Base-by-base conservation (phyloP, 257 asterid genomes). In the Rauvolfia tetraphylla region DNA sequence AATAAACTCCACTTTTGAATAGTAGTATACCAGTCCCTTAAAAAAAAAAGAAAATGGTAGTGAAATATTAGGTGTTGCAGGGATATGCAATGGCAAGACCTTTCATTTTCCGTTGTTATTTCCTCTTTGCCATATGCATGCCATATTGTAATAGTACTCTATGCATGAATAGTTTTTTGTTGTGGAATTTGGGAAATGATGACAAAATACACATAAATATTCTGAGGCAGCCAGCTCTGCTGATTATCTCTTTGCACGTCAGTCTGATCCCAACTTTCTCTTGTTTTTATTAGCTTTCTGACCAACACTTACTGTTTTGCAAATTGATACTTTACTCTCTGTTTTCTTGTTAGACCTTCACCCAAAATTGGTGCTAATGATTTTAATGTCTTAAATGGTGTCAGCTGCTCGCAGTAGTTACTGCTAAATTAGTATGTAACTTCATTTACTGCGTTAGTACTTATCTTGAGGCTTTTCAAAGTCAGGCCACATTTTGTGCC, bases 201-300 rank as follows among this genome's bases (percentile, higher is more conserved):
- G 81, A 75, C 72, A 36, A n/a, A 34, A 78, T 77, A 83, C 38
- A 33, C 70, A 51, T 75, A 48, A 42, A 54, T 78, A 41, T 54
- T 76, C 76, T 71, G 80, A 42, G 67, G 62, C 34, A 83, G 79
- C 79, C 89, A 85, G 83, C 85, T 76, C 69, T 79, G 81, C 78
- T 57, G 74, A 78, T 77, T 44, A 70, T 71, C 31, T 59, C 29
- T 77, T 53, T 75, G 74, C 81, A 74, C 72, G 77, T 69, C 86
- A 82, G 83, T 73, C 84, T 75, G 79, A 74, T 80, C 81, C 81
- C 72, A 44, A 27, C 48, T 23, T 67, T 57, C 70, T 72, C 39
- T 33, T 70, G 39, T 57, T n/a, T 62, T 23, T 63, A 13, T 66
- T 49, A 23, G 36, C 72, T 38, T 58, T 44, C 71, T 62, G 61